Evolutionary conservation across 2,329 filamentous ascomycete species (phyloP), one percentile per base, ranked within the genome.

Genomic region (Thelonectria olida): DNA sequence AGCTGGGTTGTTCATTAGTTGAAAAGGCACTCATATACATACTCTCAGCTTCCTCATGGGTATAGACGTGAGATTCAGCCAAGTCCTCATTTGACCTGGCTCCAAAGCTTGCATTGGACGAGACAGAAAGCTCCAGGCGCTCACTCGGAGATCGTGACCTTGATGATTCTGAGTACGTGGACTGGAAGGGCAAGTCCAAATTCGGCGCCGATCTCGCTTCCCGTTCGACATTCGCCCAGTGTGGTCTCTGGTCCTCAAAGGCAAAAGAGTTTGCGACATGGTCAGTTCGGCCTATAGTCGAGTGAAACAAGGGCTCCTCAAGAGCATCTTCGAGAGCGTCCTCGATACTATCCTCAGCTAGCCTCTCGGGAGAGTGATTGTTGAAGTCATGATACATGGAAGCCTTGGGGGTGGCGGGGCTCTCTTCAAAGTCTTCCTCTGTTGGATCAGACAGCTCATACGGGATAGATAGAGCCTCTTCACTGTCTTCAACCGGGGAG

Each of bases 21-120:
- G 88, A 90, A 52, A 90, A 85, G 1, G 88, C 88, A 64, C 88
- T 95, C 88, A 93, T 90, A 69, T 96, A 96, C 89, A 96, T 92
- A 74, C 92, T 96, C 72, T 92, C 89, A 0, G 91, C 92, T 64
- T 95, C 91, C 63, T 93, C 90, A 60, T 93, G 91, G 34, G 87
- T 92, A 71, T 91, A 95, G 1, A 93, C 72, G 39, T 86, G 89
- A 5, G 92, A 95, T 63, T 86, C 80, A 3, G 84, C 76, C 19
- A 91, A 78, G 61, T 89, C 86, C 31, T 87, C 82, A 4, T 61
- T 51, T 22, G 68, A 67, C 5, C 59, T 55, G 13, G 39, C 54
- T 13, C 59, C 62, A 39, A 63, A 62, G 25, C 65, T 64, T 31
- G 53, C 28, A 25, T 57, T 65, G 39, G 54, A 63, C n/a, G 63